Evolutionary conservation across 75 land plant genomes (phyloP), one percentile per base, ranked within the genome.

Genomic region (Selaginella moellendorffii): DNA sequence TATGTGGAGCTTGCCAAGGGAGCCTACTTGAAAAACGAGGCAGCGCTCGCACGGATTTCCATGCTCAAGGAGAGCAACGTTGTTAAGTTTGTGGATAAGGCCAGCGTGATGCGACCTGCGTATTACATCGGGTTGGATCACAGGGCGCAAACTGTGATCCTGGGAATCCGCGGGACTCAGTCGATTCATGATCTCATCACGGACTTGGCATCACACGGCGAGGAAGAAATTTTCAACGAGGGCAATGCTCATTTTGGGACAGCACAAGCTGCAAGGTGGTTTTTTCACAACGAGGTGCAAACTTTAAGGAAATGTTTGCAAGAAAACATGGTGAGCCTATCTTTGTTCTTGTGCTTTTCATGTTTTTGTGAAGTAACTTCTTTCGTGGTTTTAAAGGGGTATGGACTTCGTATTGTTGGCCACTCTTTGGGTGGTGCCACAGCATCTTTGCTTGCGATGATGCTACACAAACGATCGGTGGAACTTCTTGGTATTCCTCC

Each of bases 341-440:
- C 2, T 42, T 27, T 26, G 20, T 21, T 2, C 26, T n/a, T 20
- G 19, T 28, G 21, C 20, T 14, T 1, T 62, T 12, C 19, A 61
- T 22, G 2, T 20, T 24, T 14, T 36, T 36, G 46, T 5, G 46
- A 5, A 36, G 5, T 36, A 36, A 36, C 14, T 36, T 36, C 46
- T 5, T 36, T 36, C 5, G 31, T 28, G 0, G 1, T 5, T 10
- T 22, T 21, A n/a, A 26, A 91, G 95, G 95, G 86, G 2, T 91
- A 67, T 71, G 79, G 78, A 72, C 84, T 91, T 30, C 81, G 86
- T 67, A 65, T 91, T 2, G 97, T 88, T 26, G 97, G 97, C 28
- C 97, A 91, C 76, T 91, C 97, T 14, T 82, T 88, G 71, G 97
- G 97, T 23, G 95, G 83, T 64, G 83, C 97, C n/a, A 78, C 79